These are phyloP conservation scores for Syzygium aqueum DNA, from an alignment of 345 rosid genomes.

Conservation along the genomic window DNA sequence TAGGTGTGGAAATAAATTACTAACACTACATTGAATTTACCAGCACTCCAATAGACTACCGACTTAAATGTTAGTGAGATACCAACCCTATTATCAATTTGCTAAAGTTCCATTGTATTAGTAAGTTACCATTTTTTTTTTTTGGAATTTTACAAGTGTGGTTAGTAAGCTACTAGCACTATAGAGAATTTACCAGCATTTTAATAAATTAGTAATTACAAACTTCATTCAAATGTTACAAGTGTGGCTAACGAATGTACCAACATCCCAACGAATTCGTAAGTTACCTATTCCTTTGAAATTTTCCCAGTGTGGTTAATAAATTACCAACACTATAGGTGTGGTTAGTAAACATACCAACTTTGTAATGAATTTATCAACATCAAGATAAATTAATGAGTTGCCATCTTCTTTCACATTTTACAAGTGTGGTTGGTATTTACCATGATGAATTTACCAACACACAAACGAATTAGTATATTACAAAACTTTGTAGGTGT, in stretches of 20 bases:
- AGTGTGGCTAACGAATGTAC: not conserved
- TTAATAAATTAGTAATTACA: not conserved
- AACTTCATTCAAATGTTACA: not conserved
- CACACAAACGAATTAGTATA: not conserved
- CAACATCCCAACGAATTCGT: not conserved
- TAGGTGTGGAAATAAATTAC: not conserved
- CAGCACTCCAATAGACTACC: not conserved
- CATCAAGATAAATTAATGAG: not conserved
- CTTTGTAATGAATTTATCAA: not conserved
- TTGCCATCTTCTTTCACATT: not conserved
- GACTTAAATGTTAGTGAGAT: not conserved
- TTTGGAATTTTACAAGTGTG: not conserved
- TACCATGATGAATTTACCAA: not conserved
- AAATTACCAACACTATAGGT: not conserved
- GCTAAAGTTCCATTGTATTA: not conserved
- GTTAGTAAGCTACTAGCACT: not conserved
- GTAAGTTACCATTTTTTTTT: not conserved
- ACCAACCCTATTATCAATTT: not conserved
- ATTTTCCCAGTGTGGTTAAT: not conserved
- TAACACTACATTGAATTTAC: not conserved
- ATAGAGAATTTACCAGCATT: not conserved
- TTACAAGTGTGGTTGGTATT: not conserved
- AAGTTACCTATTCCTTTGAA: not conserved
- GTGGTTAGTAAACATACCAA: not conserved
- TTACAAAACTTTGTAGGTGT: not conserved